Base-by-base conservation (phyloP, 2,329 filamentous ascomycete genomes). In the Juglanconis oblonga region DNA sequence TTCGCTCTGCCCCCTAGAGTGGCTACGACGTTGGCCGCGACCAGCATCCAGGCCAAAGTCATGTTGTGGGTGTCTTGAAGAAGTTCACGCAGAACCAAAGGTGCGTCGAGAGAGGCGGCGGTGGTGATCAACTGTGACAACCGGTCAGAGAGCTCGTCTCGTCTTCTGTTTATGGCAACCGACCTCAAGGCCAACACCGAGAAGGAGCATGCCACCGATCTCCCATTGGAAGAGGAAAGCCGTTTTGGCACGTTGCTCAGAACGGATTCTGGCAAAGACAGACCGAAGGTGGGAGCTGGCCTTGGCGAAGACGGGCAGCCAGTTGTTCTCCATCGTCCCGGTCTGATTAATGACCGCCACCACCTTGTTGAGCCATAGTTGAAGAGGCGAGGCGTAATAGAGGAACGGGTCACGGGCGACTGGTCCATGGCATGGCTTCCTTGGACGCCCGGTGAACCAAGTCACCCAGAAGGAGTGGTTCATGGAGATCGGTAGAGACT, bases 1-100 rank as follows among this genome's bases (percentile, higher is more conserved):
- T 56, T 56, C 9, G 54, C 54, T 38, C 54, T 56, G 33, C 54
- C 54, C 10, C 35, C 44, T 31, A 56, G 44, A n/a, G 54, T 56
- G 14, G 54, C 54, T 8, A 48, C 8, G 31, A 56, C 6, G 24
- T 50, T 56, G 33, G 54, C 54, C 24, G 17, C 45, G 31, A 56
- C 44, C 44, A 56, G 45, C 33, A 56, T 32, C 42, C 32, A 36
- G 24, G 44, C 54, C 42, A 56, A 13, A 5, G 32, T 48, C 17
- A 38, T 17, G 17, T 40, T 56, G 32, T 48, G 33, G 35, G 54
- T 38, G 44, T 56, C 54, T 24, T 45, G 5, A 11, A 56, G 54
- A 32, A 56, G n/a, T 17, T 32, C 24, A 13, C 45, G 54, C 44
- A 56, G 33, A n/a, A 49, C 17, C 32, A 56, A 40, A 31, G 54